These are phyloP conservation scores for Didymella arachidicola DNA, from an alignment of 2,329 filamentous ascomycete genomes.

Conservation along the genomic window DNA sequence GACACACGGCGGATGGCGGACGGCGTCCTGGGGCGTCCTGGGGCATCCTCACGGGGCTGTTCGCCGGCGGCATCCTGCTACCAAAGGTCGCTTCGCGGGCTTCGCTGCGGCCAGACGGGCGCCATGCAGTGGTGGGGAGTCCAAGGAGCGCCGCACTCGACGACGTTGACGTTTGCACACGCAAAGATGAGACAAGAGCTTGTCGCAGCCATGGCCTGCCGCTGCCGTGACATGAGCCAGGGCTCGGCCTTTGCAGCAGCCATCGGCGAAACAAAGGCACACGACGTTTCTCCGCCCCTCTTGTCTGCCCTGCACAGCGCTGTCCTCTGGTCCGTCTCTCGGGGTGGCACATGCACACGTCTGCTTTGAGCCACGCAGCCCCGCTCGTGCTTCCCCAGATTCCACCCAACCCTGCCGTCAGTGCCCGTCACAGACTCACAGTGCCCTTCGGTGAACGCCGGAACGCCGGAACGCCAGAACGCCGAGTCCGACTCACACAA, in stretches of 20 bases:
- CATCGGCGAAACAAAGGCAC: conserved; percentile 16
- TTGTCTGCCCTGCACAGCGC: not conserved
- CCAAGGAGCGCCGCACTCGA: too few relatives aligned
- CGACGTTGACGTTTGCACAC: not conserved
- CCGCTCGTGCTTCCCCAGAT: conserved; percentile 17
- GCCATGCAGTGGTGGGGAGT: conserved; percentile 11
- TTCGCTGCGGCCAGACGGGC: conserved; percentile 21
- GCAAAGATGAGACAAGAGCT: conserved; percentile 1
- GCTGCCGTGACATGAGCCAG: not conserved
- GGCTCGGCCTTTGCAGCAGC: conserved; percentile 3
- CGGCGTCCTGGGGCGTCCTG: not conserved
- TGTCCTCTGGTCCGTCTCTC: not conserved
- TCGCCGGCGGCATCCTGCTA: conserved; percentile 47
- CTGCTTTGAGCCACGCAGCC: not conserved
- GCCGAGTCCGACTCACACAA: not conserved
- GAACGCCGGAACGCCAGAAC: not conserved
- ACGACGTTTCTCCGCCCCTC: not conserved
- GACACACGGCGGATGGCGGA: not conserved
- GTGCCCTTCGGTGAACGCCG: conserved; percentile 4
- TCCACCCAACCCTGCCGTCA: not conserved
- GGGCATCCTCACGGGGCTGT: conserved; percentile 37
- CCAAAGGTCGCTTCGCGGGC: conserved; percentile 1
- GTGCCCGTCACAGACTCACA: not conserved
- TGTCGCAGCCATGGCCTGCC: conserved; percentile 6
- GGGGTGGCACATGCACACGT: conserved; percentile 6